These are phyloP conservation scores for Bruguiera gymnorhiza DNA, from an alignment of 345 rosid species.

Conservation along the genomic window DNA sequence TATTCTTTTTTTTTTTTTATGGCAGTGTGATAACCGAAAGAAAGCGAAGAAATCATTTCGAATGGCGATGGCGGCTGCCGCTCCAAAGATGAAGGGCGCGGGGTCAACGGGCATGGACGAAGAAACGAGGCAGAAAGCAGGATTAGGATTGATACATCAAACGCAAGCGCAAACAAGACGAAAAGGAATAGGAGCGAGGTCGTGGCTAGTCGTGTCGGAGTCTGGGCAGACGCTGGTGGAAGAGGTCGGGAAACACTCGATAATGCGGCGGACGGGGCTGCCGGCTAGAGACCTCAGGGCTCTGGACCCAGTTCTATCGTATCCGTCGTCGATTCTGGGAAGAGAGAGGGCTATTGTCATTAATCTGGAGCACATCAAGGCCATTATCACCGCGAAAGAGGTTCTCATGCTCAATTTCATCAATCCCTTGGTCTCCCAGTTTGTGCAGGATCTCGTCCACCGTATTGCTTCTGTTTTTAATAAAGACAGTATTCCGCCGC, in stretches of 20 bases:
- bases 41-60: too few species aligned
- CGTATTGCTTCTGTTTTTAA: constrained; percentile 22
- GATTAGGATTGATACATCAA: neutral
- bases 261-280: constrained; percentile 54
- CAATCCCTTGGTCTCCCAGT: constrained; percentile 39
- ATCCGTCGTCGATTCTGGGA: constrained; percentile 51
- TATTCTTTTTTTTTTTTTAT: too few species aligned
- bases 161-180: constrained; percentile 18
- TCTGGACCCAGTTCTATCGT: constrained; percentile 49
- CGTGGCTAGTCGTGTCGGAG: constrained; percentile 42
- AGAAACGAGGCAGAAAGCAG: neutral
- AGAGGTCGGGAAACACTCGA: constrained; percentile 42
- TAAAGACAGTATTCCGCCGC: neutral
- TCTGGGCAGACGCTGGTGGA: constrained; percentile 31
- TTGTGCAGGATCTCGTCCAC: constrained; percentile 37
- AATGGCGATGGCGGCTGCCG: too few species aligned
- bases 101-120: neutral
- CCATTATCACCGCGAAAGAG: constrained; percentile 49
- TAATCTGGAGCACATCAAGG: constrained; percentile 52
- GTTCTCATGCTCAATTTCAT: constrained; percentile 38
- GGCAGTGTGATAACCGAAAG: too few species aligned
- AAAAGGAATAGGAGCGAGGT: constrained; percentile 28
- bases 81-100: too few species aligned
- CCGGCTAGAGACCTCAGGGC: constrained; percentile 50
- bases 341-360: constrained; percentile 49